Percentiles rank a stretch among this genome's conserved stretches.
These are phyloP conservation scores for Anastatica hierochuntica DNA, from an alignment of 345 rosid genomes.

Conservation along the genomic window DNA sequence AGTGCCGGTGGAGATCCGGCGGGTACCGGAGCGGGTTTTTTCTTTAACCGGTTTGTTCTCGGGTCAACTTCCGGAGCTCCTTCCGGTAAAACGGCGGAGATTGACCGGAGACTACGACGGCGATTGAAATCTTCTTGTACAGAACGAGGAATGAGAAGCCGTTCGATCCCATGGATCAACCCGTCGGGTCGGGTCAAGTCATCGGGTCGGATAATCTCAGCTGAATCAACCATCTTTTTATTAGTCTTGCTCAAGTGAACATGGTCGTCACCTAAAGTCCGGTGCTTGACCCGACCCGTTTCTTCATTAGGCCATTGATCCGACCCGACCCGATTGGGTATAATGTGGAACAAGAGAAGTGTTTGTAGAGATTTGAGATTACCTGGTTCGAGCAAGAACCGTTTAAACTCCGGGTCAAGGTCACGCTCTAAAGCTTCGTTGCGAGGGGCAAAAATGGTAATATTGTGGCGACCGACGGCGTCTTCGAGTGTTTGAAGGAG, in stretches of 20 bases:
- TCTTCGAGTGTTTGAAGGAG: constrained; percentile 56
- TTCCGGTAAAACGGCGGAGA: constrained; percentile 55
- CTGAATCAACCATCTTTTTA: constrained; percentile 26
- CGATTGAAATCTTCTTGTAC: constrained; percentile 62
- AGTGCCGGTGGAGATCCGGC: constrained; percentile 45
- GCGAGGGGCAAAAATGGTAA: constrained; percentile 67
- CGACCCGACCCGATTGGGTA: constrained; percentile 38
- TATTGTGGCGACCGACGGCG: constrained; percentile 45
- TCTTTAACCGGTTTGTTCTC: constrained; percentile 53
- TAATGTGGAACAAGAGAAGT: constrained; percentile 50
- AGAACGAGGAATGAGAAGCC: constrained; percentile 55
- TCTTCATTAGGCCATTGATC: constrained; percentile 25
- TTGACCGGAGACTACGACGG: constrained; percentile 46
- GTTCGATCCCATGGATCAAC: constrained; percentile 63
- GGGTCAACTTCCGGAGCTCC: constrained; percentile 73
- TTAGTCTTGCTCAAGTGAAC: constrained; percentile 25
- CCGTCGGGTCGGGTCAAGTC: constrained; percentile 60
- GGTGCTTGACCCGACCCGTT: constrained; percentile 25
- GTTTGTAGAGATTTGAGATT: constrained; percentile 58
- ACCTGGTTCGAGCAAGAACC: constrained; percentile 69
- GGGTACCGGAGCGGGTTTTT: constrained; percentile 26
- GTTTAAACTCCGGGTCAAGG: constrained; percentile 66
- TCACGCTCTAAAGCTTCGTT: constrained; percentile 67
- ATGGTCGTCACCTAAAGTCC: constrained; percentile 28
- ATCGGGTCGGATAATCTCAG: constrained; percentile 35